These are phyloP conservation scores for Oryza officinalis DNA, from an alignment of 176 grass and related monocot species.

Conservation along the genomic window DNA sequence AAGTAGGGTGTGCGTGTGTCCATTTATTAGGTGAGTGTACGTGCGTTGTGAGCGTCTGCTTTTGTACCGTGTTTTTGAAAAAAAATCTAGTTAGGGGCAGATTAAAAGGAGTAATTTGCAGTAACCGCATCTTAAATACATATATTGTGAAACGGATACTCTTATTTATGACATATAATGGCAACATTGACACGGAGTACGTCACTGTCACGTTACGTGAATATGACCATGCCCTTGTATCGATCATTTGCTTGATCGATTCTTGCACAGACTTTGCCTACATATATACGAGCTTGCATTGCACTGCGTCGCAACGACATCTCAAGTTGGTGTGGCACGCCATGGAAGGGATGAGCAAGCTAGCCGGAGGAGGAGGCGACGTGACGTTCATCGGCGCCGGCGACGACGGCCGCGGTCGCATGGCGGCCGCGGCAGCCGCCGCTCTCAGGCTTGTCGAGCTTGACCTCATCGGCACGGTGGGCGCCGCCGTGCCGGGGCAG, in stretches of 20 bases:
- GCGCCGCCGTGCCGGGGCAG: not conserved
- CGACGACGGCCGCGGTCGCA: not conserved
- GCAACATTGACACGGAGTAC: not conserved
- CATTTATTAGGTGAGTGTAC: too few species aligned
- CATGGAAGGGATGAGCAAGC: slow-evolving; percentile 10
- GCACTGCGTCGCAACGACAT: not conserved
- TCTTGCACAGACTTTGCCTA: not conserved
- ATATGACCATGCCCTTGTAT: not conserved
- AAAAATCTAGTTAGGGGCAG: not conserved
- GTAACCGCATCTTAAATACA: not conserved
- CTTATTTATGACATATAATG: not conserved
- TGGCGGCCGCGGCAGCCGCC: not conserved
- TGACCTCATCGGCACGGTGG: slow-evolving; percentile 46
- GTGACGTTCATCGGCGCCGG: not conserved
- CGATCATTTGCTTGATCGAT: not conserved
- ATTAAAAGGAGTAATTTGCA: not conserved
- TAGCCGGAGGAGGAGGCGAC: not conserved
- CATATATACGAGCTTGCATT: not conserved
- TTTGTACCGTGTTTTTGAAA: too few species aligned
- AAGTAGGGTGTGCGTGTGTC: too few species aligned
- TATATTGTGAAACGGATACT: too few species aligned
- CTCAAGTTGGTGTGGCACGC: not conserved
- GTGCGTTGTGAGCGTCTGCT: too few species aligned
- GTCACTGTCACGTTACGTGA: not conserved
- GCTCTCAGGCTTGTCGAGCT: slow-evolving; percentile 29